Base-by-base conservation (phyloP, 2,329 filamentous ascomycete species). In the Beauveria varroae region DNA sequence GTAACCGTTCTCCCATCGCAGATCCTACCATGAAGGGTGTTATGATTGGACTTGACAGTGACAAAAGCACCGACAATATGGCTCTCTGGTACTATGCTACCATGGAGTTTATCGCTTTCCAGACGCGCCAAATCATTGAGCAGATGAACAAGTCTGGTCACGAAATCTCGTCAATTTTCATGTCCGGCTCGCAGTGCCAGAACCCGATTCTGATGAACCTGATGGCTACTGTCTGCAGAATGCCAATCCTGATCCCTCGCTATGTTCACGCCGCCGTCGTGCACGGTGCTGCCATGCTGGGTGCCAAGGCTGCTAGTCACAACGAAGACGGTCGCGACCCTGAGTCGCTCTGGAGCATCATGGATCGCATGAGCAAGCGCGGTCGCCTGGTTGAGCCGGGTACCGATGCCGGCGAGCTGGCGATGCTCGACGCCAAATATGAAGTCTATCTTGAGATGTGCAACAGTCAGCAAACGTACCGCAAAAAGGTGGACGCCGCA, bases 151-250 rank as follows among this genome's bases (percentile, higher is more conserved):
- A 83, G 52, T 81, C 91, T 1, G 95, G 95, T 10, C 95, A 99
- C 77, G 80, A 84, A 67, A 93, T 99, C 73, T 86, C 83, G 55
- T 93, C 89, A 65, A 96, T 99, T 75, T 99, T 98, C 84, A 98
- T 99, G 95, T 96, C 91, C 5, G 95, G 95, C 64, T 96, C 91
- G 12, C 95, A 98, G 74, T 99, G 95, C 79, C 93, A 97, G 76
- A 99, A 99, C 75, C 86, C 88, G 40, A 86, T 98, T 63, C 81
- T 99, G 60, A 96, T 99, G 88, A 83, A 86, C 62, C 85, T 99
- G 18, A 89, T 99, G 68, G 92, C 95, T 16, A 95, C 93, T 0
- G 89, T 89, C 0, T 98, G 93, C 76, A 82, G 86, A 67, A 93
- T 96, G 87, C 93, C 93, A 1, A 93, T 99, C 22, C 79, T 97